phyloP scores from a whole-genome alignment of 139 green algal species.

The Chlamydomonas schloesseri region DNA sequence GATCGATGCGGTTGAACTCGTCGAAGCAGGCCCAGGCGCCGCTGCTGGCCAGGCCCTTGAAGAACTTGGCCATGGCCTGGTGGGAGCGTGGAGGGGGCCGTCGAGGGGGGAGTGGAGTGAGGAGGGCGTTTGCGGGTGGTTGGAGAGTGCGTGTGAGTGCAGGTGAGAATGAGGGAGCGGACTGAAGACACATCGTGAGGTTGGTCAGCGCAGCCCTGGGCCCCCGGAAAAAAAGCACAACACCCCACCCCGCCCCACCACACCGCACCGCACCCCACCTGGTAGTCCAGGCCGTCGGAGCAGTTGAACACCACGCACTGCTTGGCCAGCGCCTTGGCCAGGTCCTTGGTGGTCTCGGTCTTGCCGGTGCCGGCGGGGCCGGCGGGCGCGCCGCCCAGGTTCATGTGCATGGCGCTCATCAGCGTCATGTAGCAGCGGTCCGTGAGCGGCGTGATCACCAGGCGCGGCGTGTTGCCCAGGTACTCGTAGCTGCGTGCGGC shows the following conservation, averaged over 20 bases:
- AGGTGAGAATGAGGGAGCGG: too few species aligned
- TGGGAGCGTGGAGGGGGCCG: too few species aligned
- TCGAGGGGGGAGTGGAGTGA: too few species aligned
- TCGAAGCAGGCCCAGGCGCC: slow-evolving; percentile 90
- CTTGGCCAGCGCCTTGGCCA: slow-evolving; percentile 77
- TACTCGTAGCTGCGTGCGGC: slow-evolving; percentile 69
- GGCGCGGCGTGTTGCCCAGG: slow-evolving; percentile 70
- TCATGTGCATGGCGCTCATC: slow-evolving; percentile 77
- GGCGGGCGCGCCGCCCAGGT: slow-evolving; percentile 72
- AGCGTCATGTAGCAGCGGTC: slow-evolving; percentile 79
- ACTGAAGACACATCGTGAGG: too few species aligned
- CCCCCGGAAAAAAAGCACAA: too few species aligned
- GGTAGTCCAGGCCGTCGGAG: slow-evolving; percentile 85
- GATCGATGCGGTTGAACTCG: slow-evolving; percentile 92
- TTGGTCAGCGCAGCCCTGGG: too few species aligned
- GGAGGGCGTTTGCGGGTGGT: too few species aligned
- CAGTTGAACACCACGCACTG: slow-evolving; percentile 94
- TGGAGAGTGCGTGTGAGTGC: too few species aligned
- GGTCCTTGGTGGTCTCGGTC: slow-evolving; percentile 81
- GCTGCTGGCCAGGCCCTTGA: slow-evolving; percentile 83
- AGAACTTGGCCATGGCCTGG: slow-evolving; percentile 79
- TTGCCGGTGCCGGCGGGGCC: slow-evolving; percentile 79
- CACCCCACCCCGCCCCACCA: too few species aligned
- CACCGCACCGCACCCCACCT: slow-evolving; percentile 16
- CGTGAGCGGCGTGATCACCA: slow-evolving; percentile 78